Evolutionary conservation across 371 early-diverging fungal species (phyloP), one percentile per base, ranked within the genome.

Genomic region (Entomophthora muscae): DNA sequence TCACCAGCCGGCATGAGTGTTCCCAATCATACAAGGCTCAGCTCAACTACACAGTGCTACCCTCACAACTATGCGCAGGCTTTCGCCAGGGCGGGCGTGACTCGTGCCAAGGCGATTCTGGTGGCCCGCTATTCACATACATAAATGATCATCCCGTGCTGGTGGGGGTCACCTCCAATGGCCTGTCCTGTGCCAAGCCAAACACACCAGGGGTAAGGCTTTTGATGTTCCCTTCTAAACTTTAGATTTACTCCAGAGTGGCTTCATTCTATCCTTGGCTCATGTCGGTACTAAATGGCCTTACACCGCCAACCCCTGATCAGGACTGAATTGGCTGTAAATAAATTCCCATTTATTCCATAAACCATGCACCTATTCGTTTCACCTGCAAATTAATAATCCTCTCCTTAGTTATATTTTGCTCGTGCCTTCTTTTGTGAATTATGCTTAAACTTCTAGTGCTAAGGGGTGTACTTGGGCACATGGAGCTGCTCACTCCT

Each of bases 81-180:
- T 67, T 70, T 12, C 71, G 68, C 27, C 10, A 62, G 21, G 65
- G 64, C 0, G 75, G 75, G 2, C 56, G 66, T 0, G 77, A 75
- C 24, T 73, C 77, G 0, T 76, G 77, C 53, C 69, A 68, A 1
- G 77, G 77, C 26, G 77, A 76, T 32, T 74, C 75, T 13, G 77
- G 77, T 13, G 77, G 77, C 7, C 75, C 75, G 1, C 31, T 76
- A 26, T 57, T 64, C 53, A 62, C 53, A 5, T 62, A 62, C 28
- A 52, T 62, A n/a, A 28, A 53, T 26, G 62, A 62, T 3, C 31
- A 27, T 33, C 64, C 64, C 7, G 12, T 57, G 1, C 30, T 64
- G 23, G 33, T 64, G 17, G 64, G 64, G 13, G 32, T 64, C 27
- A 57, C 57, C 12, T 52, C 62, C 29, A 62, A 52, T 29, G 62